Percentiles rank a stretch among this genome's conserved stretches.
Evolutionary conservation across 164 flowering plant genomes (phyloP).

Genomic region (Buxus sempervirens): DNA sequence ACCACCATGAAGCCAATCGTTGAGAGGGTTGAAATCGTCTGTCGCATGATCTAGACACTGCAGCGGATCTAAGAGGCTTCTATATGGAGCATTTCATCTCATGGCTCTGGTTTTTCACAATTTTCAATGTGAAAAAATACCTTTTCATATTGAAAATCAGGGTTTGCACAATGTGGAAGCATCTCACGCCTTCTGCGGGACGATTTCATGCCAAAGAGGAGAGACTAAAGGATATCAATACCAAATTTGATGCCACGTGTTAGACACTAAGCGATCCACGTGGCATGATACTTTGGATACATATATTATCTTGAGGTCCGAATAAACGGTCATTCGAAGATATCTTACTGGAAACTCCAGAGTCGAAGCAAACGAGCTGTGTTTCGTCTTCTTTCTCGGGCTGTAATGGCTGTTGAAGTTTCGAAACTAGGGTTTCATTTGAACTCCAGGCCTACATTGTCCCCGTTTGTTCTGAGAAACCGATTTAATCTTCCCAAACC

Average conservation of each 20-base stretch:
- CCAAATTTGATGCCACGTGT: not conserved
- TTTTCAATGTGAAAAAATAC: too few species aligned
- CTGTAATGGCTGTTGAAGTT: conserved; percentile 23
- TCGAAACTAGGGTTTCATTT: conserved; percentile 18
- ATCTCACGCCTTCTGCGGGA: too few species aligned
- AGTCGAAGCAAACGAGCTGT: not conserved
- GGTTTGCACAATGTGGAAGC: too few species aligned
- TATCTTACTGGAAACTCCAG: not conserved
- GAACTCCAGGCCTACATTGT: conserved; percentile 3
- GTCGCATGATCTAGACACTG: too few species aligned
- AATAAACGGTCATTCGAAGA: not conserved
- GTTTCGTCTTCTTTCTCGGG: not conserved
- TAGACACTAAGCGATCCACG: not conserved
- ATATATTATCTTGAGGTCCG: not conserved
- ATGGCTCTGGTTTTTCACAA: too few species aligned
- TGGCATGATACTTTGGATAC: not conserved
- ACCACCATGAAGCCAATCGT: too few species aligned
- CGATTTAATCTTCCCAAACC: conserved; percentile 5
- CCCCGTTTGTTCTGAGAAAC: not conserved
- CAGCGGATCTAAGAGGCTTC: too few species aligned
- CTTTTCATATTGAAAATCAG: too few species aligned
- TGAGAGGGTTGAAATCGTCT: too few species aligned
- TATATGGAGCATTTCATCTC: too few species aligned
- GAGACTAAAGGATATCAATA: not conserved
- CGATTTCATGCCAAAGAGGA: too few species aligned